A percentile compares a stretch with the other conserved stretches of the same genome.
phyloP scores from a whole-genome alignment of 257 asterid genomes.

The Petrea volubilis region DNA sequence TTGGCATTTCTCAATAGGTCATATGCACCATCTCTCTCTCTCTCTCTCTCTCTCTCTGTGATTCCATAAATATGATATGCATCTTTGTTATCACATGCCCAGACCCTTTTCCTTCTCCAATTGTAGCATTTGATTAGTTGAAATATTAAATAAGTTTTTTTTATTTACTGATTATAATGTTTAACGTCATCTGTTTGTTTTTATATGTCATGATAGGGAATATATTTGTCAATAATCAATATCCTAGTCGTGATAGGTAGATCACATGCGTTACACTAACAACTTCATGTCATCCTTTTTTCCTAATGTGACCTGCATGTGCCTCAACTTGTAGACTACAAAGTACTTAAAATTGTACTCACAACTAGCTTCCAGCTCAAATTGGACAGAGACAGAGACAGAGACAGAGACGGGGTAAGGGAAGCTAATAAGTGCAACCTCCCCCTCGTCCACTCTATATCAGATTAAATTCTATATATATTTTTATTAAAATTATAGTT shows the following conservation, averaged over 20 bases:
- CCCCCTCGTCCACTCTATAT: too few relatives aligned
- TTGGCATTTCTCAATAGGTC: slow-evolving; percentile 1
- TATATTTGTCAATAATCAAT: background rate
- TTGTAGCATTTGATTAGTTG: background rate
- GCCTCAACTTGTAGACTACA: background rate
- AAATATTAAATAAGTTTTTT: background rate
- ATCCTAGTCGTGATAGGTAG: background rate
- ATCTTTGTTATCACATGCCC: background rate
- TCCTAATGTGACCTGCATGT: slow-evolving; percentile 12
- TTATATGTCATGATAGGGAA: background rate
- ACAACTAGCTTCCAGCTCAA: too few relatives aligned
- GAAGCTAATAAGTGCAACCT: too few relatives aligned
- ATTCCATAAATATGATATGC: background rate
- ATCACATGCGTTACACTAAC: slow-evolving; percentile 12
- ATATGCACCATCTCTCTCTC: background rate
- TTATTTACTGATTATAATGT: background rate
- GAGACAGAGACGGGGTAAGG: too few relatives aligned
- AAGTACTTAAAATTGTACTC: background rate
- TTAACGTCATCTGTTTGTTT: background rate
- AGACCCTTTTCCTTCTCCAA: too few relatives aligned
- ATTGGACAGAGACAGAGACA: too few relatives aligned
- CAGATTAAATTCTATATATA: too few relatives aligned
- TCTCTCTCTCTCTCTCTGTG: background rate
- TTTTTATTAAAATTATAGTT: too few relatives aligned
- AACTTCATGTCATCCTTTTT: background rate